A percentile compares a stretch with the other conserved stretches of the same genome.
phyloP scores from a whole-genome alignment of 1,284 basidiomycete genomes.

The Marasmius oreades region DNA sequence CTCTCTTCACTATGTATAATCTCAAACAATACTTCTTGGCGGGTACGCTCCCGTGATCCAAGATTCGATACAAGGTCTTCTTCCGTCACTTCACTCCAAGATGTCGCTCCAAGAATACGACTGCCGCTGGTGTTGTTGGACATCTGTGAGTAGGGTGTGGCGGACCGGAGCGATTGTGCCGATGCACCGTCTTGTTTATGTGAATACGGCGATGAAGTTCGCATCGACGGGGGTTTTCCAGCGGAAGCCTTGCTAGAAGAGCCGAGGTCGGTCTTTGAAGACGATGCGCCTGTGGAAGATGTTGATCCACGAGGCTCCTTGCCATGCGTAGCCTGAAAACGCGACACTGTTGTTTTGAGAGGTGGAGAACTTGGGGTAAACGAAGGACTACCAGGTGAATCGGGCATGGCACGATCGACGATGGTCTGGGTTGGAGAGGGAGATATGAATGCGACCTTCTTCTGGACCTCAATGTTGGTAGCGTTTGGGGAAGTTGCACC shows the following conservation, averaged over 20 bases:
- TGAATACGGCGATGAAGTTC: constrained; percentile 63
- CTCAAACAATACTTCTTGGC: constrained; percentile 97
- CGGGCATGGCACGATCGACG: constrained; percentile 33
- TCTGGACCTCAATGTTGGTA: constrained; percentile 49
- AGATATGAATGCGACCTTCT: constrained; percentile 83
- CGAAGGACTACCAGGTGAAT: constrained; percentile 32
- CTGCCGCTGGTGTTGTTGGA: constrained; percentile 61
- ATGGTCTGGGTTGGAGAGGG: constrained; percentile 54
- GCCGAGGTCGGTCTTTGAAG: constrained; percentile 43
- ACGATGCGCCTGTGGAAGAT: constrained; percentile 45
- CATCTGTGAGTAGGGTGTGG: constrained; percentile 76
- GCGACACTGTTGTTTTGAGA: constrained; percentile 64
- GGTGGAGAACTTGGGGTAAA: constrained; percentile 37
- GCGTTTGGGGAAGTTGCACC: constrained; percentile 36
- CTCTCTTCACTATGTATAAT: constrained; percentile 97
- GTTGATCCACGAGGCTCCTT: constrained; percentile 68
- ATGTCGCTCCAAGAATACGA: constrained; percentile 75
- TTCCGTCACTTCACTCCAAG: constrained; percentile 95
- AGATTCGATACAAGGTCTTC: constrained; percentile 93
- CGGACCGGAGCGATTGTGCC: constrained; percentile 68
- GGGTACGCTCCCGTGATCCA: constrained; percentile 87
- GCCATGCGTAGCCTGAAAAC: constrained; percentile 68
- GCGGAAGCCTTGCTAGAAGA: constrained; percentile 27
- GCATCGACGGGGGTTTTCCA: constrained; percentile 53
- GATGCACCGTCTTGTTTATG: constrained; percentile 50